Evolutionary conservation across 2,329 filamentous ascomycete genomes (phyloP).

Genomic region (Fusarium caatingaense): DNA sequence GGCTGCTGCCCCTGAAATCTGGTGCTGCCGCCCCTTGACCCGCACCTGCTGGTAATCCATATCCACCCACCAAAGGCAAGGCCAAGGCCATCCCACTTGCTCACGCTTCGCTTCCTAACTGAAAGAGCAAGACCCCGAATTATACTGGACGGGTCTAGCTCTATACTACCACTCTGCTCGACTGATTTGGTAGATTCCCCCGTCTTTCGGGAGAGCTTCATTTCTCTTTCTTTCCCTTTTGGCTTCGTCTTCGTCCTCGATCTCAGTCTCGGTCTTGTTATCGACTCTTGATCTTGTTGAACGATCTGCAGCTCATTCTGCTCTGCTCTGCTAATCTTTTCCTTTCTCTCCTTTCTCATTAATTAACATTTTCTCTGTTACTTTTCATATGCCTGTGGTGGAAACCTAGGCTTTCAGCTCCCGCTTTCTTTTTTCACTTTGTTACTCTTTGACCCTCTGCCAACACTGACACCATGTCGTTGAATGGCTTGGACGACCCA

Average conservation of each 20-base stretch:
- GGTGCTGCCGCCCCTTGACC: conserved; percentile 40
- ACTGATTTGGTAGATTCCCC: conserved; percentile 37
- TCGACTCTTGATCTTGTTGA: conserved; percentile 13
- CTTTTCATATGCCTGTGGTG: conserved; percentile 9
- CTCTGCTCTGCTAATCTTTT: conserved; percentile 19
- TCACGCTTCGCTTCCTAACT: conserved; percentile 13
- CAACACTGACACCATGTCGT: conserved; percentile 74
- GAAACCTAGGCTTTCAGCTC: conserved; percentile 13
- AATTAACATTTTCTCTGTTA: conserved; percentile 7
- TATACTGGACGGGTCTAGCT: conserved; percentile 33
- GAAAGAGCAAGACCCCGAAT: conserved; percentile 40
- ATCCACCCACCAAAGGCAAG: background rate
- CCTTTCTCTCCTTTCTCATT: conserved; percentile 28
- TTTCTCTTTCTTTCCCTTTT: conserved; percentile 30
- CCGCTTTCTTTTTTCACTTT: conserved; percentile 6
- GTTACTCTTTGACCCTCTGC: conserved; percentile 24
- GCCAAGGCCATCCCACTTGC: conserved; percentile 6
- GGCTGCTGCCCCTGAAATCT: conserved; percentile 43
- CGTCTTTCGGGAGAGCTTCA: conserved; percentile 38
- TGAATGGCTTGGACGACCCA: conserved; percentile 90
- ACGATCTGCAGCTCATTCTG: conserved; percentile 12
- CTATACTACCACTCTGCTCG: conserved; percentile 14
- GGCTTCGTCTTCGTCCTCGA: conserved; percentile 1
- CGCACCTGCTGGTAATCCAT: conserved; percentile 20
- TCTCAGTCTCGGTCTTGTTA: conserved; percentile 9